Base-by-base conservation (phyloP, 257 asterid genomes). In the Hygrophila difformis region DNA sequence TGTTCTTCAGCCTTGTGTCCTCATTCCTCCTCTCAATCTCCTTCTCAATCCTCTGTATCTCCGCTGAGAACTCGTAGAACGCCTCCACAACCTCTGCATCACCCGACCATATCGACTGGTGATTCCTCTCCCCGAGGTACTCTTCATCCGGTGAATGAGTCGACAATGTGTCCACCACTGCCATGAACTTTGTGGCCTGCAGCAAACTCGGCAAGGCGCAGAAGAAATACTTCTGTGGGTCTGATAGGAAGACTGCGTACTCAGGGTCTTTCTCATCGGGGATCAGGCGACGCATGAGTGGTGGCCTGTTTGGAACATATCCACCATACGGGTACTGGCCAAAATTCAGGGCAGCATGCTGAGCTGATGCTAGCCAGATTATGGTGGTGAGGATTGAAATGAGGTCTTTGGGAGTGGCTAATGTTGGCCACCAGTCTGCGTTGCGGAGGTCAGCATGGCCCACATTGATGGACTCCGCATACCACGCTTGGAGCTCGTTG, bases 271-370 rank as follows among this genome's bases (percentile, higher is more conserved):
- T 69, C 59, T 82, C 87, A 0, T 76, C 75, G 1, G 97, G 99
- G 40, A 86, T 72, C 37, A 86, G 16, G 2, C 96, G 67, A 0
- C 89, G 95, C 89, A 83, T 73, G 31, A 91, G 70, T 0, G 99
- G 91, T 1, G 99, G 99, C 17, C 97, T 79, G 69, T 91, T 91
- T 0, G 99, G 99, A 11, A 91, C 88, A 44, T 91, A 91, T 0
- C 99, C 99, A 0, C 97, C 96, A 13, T 86, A 91, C 1, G 99
- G 95, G 68, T 86, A 86, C 45, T 91, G 99, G 23, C 99, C 99
- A 22, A 91, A 91, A 52, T 91, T 91, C 10, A 91, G 44, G 15
- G 99, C 95, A 1, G 99, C 99, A 5, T 91, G 99, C 38, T 91
- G 99, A 1, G 96, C 99, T 0, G 99, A 91, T 0, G 93, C 76